phyloP scores from a whole-genome alignment of 345 rosid species.

The Gynandropsis gynandra region DNA sequence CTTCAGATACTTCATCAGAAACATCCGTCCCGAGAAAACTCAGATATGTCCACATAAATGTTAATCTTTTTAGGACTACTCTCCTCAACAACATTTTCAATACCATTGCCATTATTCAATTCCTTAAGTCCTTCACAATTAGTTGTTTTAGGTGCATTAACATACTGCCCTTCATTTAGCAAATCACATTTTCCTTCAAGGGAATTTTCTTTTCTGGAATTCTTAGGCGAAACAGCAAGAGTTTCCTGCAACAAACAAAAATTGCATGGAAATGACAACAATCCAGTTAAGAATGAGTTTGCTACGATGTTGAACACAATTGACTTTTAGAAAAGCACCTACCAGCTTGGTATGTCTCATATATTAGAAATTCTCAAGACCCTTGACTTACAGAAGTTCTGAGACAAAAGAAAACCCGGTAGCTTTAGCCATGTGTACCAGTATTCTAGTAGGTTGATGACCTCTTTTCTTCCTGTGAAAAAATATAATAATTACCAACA shows the following conservation, averaged over 20 bases:
- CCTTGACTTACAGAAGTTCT: conserved; percentile 47
- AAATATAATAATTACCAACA: too few species aligned
- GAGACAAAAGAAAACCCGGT: conserved; percentile 65
- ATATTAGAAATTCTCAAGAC: conserved; percentile 27
- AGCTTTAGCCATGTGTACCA: conserved; percentile 48
- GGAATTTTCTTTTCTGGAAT: conserved; percentile 55
- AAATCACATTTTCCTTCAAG: conserved; percentile 20
- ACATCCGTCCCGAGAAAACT: too few species aligned
- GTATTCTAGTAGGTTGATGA: conserved; percentile 55
- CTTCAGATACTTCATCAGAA: not conserved
- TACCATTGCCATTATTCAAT: conserved; percentile 19
- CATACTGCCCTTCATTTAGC: not conserved
- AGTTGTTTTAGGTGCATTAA: not conserved
- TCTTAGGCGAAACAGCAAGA: conserved; percentile 25
- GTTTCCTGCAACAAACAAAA: conserved; percentile 33
- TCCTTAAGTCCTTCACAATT: conserved; percentile 28
- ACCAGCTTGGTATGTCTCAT: conserved; percentile 22
- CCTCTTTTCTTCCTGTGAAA: conserved; percentile 65
- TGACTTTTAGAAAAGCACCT: conserved; percentile 14
- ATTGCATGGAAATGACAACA: not conserved
- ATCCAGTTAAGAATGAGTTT: not conserved
- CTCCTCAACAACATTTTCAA: conserved; percentile 16
- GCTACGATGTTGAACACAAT: conserved; percentile 23
- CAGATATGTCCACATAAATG: not conserved
- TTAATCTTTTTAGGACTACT: conserved; percentile 9